phyloP scores from a whole-genome alignment of 129 eudicot species.

The Apium graveolens region DNA sequence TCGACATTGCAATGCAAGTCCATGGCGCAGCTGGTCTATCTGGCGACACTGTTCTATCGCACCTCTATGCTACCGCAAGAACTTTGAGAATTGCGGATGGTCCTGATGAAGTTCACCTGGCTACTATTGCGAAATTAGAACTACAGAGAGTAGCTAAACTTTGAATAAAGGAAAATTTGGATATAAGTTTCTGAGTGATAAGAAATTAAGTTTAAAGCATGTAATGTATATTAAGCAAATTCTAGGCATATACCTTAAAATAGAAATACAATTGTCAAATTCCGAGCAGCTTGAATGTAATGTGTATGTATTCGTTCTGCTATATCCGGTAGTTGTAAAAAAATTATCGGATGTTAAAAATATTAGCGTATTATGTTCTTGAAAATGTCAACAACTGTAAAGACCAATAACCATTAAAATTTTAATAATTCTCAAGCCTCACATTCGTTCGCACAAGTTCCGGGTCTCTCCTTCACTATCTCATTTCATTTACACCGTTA shows the following conservation, averaged over 20 bases:
- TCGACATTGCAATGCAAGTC: slow-evolving; percentile 95
- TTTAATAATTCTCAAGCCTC: background rate
- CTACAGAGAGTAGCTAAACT: slow-evolving; percentile 61
- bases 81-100: slow-evolving; percentile 96
- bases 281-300: background rate
- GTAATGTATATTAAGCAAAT: too few species aligned
- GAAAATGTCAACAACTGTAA: background rate
- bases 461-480: slow-evolving; percentile 2
- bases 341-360: too few species aligned
- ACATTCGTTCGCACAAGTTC: background rate
- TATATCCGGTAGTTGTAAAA: too few species aligned
- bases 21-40: slow-evolving; percentile 94
- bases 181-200: background rate
- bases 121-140: slow-evolving; percentile 83
- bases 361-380: too few species aligned
- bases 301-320: too few species aligned
- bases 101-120: slow-evolving; percentile 93
- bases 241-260: too few species aligned
- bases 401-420: background rate
- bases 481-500: background rate
- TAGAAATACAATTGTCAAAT: too few species aligned
- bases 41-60: slow-evolving; percentile 75
- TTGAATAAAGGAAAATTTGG: slow-evolving; percentile 13
- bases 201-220: background rate
- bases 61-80: slow-evolving; percentile 85